Percentiles rank a stretch among this genome's conserved stretches.
Conservation (phyloP, 2,329 filamentous ascomycete species). For the Colletotrichum sp. region DNA sequence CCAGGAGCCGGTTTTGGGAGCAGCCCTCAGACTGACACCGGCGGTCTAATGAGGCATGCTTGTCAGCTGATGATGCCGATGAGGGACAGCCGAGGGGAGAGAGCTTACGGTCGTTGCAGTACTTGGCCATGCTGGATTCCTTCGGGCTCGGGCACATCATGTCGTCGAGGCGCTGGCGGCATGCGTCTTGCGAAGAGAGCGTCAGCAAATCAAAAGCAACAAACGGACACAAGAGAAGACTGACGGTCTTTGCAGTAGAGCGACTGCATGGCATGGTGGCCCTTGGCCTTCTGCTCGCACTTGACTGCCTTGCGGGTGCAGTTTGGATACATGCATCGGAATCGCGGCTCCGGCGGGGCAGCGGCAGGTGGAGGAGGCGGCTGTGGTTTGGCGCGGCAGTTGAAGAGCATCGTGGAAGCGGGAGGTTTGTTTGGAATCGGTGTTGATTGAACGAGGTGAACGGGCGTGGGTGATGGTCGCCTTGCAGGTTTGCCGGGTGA, state of each 20-base stretch:
- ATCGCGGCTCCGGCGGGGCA: not conserved
- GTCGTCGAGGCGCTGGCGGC: conserved; percentile 19
- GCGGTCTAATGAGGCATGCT: not conserved
- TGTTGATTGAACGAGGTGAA: not conserved
- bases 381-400: conserved; percentile 7
- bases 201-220: not conserved
- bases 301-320: conserved; percentile 14
- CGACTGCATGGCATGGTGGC: not conserved
- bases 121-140: conserved; percentile 2
- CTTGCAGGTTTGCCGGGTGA: not conserved
- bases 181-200: conserved; percentile 2
- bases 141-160: conserved; percentile 23
- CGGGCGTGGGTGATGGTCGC: not conserved
- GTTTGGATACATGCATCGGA: not conserved
- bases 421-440: not conserved
- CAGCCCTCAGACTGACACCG: conserved; percentile 19
- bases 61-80: too few relatives aligned
- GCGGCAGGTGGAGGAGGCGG: not conserved
- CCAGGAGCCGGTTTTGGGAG: not conserved
- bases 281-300: conserved; percentile 12
- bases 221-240: not conserved
- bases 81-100: not conserved
- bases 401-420: conserved; percentile 17
- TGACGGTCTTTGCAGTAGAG: conserved; percentile 23
- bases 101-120: conserved; percentile 22